Conservation (phyloP, 2,329 filamentous ascomycete species). For the Penicillium corylophilum region DNA sequence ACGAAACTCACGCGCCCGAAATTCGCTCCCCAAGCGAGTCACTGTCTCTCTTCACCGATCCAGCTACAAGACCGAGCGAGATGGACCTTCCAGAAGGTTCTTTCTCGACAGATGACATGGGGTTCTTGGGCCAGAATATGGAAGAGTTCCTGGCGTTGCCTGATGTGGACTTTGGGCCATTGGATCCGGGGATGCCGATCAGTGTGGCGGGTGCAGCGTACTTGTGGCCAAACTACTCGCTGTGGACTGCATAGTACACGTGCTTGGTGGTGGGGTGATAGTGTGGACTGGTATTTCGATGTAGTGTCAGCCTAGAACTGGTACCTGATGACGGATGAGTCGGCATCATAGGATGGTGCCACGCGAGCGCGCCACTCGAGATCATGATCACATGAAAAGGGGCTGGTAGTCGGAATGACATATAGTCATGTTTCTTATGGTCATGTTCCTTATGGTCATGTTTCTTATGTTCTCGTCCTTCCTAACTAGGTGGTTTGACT, state of each 20-base stretch:
- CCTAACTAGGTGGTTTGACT: too few species aligned
- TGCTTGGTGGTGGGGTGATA: constrained; percentile 2
- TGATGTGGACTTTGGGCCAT: constrained; percentile 15
- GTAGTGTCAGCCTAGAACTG: background rate
- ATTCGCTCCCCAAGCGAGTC: background rate
- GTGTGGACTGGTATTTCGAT: background rate
- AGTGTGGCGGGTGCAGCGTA: constrained; percentile 16
- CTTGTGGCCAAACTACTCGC: constrained; percentile 18
- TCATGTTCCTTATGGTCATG: background rate
- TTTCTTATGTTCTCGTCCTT: background rate
- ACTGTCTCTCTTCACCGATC: background rate
- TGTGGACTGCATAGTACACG: constrained; percentile 13
- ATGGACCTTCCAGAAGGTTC: background rate
- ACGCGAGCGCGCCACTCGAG: background rate
- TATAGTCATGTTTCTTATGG: background rate
- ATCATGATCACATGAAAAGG: background rate
- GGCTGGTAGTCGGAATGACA: background rate
- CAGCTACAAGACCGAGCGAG: background rate
- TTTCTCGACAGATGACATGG: constrained; percentile 11
- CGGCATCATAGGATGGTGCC: background rate
- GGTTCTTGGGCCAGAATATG: constrained; percentile 18
- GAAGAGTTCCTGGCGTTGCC: constrained; percentile 19
- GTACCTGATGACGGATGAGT: background rate
- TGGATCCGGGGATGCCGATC: constrained; percentile 12
- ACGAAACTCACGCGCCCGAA: background rate